Evolutionary conservation across 148 eudicot genomes (phyloP).

Genomic region (Persicaria maculosa): DNA sequence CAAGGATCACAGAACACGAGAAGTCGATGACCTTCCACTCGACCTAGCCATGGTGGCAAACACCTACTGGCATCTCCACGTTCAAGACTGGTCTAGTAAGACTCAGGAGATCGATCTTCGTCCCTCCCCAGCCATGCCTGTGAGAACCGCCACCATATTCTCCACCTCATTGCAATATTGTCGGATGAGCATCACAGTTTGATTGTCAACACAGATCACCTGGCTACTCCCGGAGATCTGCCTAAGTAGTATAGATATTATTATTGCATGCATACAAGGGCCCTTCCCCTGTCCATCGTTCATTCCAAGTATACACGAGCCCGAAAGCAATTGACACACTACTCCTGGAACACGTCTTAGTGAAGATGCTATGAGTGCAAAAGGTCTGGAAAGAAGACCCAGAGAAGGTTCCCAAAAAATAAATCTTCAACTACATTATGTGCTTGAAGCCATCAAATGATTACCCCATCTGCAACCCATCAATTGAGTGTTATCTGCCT

Average conservation of each 20-base stretch:
- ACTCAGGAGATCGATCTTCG: constrained; percentile 87
- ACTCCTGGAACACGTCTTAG: neutral
- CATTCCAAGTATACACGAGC: no score
- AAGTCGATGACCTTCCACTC: constrained; percentile 13
- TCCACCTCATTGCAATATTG: constrained; percentile 22
- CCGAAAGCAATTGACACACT: no score
- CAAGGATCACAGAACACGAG: no score
- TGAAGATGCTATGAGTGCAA: neutral
- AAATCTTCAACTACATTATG: neutral
- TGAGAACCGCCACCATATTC: neutral
- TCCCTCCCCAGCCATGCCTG: constrained; percentile 21
- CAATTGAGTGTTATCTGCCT: neutral
- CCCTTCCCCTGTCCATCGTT: neutral
- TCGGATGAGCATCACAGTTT: constrained; percentile 10
- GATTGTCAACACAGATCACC: no score
- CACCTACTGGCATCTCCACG: constrained; percentile 73
- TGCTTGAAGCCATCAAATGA: neutral
- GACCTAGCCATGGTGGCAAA: constrained; percentile 67
- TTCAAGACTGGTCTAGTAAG: constrained; percentile 64
- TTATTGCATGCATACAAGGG: neutral
- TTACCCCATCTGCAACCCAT: neutral
- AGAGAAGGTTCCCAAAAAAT: neutral
- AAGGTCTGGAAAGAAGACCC: no score
- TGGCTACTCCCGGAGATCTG: no score
- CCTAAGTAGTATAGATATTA: no score